Evolutionary conservation across 2,329 filamentous ascomycete species (phyloP), one percentile per base, ranked within the genome.

Genomic region (Aspergillus fumigatiaffinis): DNA sequence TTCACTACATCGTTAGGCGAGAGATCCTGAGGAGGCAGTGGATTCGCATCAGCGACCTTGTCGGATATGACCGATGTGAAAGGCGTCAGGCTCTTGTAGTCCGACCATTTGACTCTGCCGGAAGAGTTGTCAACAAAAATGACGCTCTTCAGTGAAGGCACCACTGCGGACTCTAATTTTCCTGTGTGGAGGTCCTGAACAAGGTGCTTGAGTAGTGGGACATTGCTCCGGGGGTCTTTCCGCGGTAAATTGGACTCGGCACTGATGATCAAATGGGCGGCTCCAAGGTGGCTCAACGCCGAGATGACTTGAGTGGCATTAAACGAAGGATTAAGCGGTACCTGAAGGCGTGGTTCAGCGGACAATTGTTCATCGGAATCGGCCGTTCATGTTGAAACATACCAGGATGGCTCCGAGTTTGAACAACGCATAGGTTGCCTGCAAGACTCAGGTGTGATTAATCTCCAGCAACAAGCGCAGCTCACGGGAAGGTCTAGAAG

Each of bases 281-380:
- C 87, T 7, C 80, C 81, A 0, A 99, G 83, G 67, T 96, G 92
- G 8, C 82, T 82, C 28, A 97, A 79, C 0, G 92, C 93, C 2
- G 91, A 84, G 4, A 85, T 80, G 8, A 97, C 86, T 77, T 97
- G 94, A 4, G 79, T 73, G 3, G 85, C 81, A 64, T 91, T 96
- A 79, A 97, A 97, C 1, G 86, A 88, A 21, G 92, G 93, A 72
- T 99, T 97, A 25, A 97, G 77, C 0, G 93, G 94, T n/a, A 96
- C 85, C 84, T 85, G 38, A 3, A 26, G 29, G 2, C 2, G 10
- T n/a, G 17, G 60, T 54, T 47, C 21, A 47, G 44, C 6, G 12
- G 44, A 14, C 21, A 23, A 47, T 3, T 38, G 14, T 38, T 38
- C 6, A 17, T 38, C 32, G 4, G 20, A 26, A 47, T 23, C 21